Base-by-base conservation (phyloP, 2,329 filamentous ascomycete species). In the Simplicillium aogashimaense region DNA sequence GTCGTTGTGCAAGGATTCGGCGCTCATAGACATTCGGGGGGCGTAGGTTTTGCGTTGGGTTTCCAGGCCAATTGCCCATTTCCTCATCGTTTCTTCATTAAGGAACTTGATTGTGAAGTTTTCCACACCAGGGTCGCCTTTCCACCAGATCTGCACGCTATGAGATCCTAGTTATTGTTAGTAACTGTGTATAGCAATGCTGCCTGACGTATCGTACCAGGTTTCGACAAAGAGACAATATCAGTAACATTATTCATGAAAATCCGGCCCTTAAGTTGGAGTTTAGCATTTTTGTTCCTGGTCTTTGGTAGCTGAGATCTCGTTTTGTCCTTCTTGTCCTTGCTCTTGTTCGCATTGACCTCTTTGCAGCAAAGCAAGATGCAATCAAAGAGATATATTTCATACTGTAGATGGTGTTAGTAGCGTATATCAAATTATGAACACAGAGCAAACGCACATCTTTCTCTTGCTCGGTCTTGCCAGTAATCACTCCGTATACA, bases 201-300 rank as follows among this genome's bases (percentile, higher is more conserved):
- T 1, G 4, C 1, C 17, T 12, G 17, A 2, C 9, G 33, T 30
- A 43, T 57, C 75, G 56, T 76, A 94, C 89, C 88, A 62, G 87
- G 86, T 60, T 89, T 95, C 37, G 83, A 80, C 44, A 92, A 70
- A 14, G 84, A 89, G 33, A 95, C 70, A n/a, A 95, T 82, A 59
- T 95, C 87, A 31, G 89, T 97, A 40, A 98, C 90, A 55, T 98
- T 98, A 50, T 89, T 88, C 89, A 98, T 97, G 65, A 95, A 97
- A 53, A 98, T 98, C 38, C 92, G 80, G 31, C 92, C 92, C 63
- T 98, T 98, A 25, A 98, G 73, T 61, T 95, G 89, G 45, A 97
- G 71, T 62, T 90, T 95, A 33, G 83, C 83, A 52, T 78, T 84
- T 57, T 77, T 81, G 53, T 74, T 78, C 35, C 66, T 64, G 36